These are phyloP conservation scores for Fusarium sp. DNA, from an alignment of 2,329 filamentous ascomycete species.

Conservation along the genomic window DNA sequence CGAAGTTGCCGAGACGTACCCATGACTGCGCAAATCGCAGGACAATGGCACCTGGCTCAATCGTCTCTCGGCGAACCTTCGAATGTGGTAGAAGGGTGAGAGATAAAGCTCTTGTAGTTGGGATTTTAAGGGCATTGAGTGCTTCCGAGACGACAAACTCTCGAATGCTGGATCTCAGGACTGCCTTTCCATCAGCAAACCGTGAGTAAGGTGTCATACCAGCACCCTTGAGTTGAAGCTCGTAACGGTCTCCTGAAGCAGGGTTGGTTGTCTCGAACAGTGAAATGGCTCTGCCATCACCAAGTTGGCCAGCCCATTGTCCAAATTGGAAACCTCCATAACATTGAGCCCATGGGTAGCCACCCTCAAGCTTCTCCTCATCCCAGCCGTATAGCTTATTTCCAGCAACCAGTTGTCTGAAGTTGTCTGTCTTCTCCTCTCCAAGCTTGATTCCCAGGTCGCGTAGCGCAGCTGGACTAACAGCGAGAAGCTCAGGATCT, in stretches of 20 bases:
- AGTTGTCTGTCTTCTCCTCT: conserved; percentile 79
- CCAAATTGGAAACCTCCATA: conserved; percentile 89
- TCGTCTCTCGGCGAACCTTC: conserved; percentile 80
- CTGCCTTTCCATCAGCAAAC: conserved; percentile 95
- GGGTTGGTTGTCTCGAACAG: conserved; percentile 91
- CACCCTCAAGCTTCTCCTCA: conserved; percentile 72
- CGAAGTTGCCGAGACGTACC: conserved; percentile 95
- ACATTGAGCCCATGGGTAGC: conserved; percentile 98
- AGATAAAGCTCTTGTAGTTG: conserved; percentile 86
- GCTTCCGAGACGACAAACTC: conserved; percentile 95
- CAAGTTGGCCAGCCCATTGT: conserved; percentile 94
- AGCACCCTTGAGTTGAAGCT: conserved; percentile 94
- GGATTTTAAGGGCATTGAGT: conserved; percentile 86
- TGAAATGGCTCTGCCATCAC: conserved; percentile 93
- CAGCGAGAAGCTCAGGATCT: conserved; percentile 82
- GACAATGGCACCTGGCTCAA: conserved; percentile 94
- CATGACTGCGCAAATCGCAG: conserved; percentile 91
- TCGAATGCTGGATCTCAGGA: conserved; percentile 90
- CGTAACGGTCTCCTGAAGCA: conserved; percentile 78
- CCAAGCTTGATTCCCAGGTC: conserved; percentile 81
- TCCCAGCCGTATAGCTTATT: conserved; percentile 87
- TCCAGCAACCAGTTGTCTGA: conserved; percentile 82
- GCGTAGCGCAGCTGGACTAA: conserved; percentile 81
- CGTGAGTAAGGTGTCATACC: conserved; percentile 94
- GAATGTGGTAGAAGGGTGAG: conserved; percentile 81